Evolutionary conservation across 2,329 filamentous ascomycete species (phyloP).

Genomic region (Colletotrichum musae): DNA sequence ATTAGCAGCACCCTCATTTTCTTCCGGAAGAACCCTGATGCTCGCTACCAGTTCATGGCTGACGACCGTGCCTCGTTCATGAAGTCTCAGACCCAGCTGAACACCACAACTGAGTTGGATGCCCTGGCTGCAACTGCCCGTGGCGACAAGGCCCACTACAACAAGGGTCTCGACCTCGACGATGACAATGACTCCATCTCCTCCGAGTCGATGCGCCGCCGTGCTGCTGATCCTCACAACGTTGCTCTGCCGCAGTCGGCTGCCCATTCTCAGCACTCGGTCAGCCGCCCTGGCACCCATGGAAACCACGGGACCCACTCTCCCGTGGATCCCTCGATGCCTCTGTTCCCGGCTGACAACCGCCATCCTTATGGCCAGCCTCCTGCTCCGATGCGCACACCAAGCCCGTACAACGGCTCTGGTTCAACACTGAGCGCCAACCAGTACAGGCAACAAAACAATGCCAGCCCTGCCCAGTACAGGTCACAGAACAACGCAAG

Average conservation of each 20-base stretch:
- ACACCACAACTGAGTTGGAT: slow-evolving; percentile 85
- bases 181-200: slow-evolving; percentile 60
- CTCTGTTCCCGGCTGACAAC: slow-evolving; percentile 57
- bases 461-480: slow-evolving; percentile 52
- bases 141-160: slow-evolving; percentile 74
- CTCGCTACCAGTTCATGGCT: slow-evolving; percentile 95
- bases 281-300: slow-evolving; percentile 43
- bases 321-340: slow-evolving; percentile 59
- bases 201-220: slow-evolving; percentile 55
- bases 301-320: slow-evolving; percentile 51
- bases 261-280: slow-evolving; percentile 44
- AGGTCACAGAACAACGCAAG: slow-evolving; percentile 57
- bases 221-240: slow-evolving; percentile 45
- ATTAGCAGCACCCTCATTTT: slow-evolving; percentile 77
- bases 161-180: slow-evolving; percentile 55
- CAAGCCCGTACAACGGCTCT: slow-evolving; percentile 52
- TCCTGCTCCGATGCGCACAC: slow-evolving; percentile 49
- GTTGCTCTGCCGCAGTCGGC: slow-evolving; percentile 45
- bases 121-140: slow-evolving; percentile 90
- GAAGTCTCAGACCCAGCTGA: slow-evolving; percentile 91
- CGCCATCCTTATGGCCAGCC: slow-evolving; percentile 44
- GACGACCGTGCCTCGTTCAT: slow-evolving; percentile 97
- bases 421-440: slow-evolving; percentile 48
- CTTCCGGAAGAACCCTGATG: slow-evolving; percentile 93
- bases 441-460: slow-evolving; percentile 50